phyloP scores from a whole-genome alignment of 1,284 basidiomycete genomes.

The Cutaneotrichosporon sp. region DNA sequence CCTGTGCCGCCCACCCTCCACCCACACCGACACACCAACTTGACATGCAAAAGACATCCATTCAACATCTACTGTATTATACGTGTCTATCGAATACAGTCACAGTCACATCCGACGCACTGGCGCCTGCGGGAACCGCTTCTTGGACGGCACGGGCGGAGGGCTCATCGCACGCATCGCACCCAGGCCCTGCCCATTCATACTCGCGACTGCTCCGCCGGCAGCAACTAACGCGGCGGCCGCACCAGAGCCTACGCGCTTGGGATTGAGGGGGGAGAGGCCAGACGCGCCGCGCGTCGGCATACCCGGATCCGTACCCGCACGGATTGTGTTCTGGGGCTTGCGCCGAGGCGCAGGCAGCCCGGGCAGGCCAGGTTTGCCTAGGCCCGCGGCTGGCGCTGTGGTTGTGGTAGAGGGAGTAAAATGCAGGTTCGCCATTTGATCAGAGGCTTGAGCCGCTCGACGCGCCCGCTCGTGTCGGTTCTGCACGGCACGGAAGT shows the following conservation, averaged over 20 bases:
- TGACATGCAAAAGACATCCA: background rate
- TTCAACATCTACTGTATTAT: background rate
- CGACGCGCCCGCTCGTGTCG: conserved; percentile 83
- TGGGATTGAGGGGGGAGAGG: conserved; percentile 49
- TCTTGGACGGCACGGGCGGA: conserved; percentile 13
- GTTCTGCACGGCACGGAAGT: conserved; percentile 75
- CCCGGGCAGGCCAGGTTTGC: conserved; percentile 15
- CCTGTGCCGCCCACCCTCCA: background rate
- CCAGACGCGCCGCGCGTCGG: conserved; percentile 23
- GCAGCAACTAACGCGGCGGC: conserved; percentile 30
- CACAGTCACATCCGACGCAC: background rate
- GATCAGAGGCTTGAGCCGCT: conserved; percentile 44
- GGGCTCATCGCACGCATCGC: conserved; percentile 41
- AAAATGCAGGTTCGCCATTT: conserved; percentile 35
- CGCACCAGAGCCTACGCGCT: conserved; percentile 29
- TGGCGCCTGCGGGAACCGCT: conserved; percentile 8
- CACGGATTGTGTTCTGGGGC: conserved; percentile 16
- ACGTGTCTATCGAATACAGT: conserved; percentile 2
- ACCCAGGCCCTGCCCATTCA: conserved; percentile 42
- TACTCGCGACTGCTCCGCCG: conserved; percentile 49
- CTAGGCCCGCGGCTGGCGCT: conserved; percentile 26
- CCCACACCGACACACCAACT: too few relatives aligned
- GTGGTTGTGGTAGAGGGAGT: conserved; percentile 44
- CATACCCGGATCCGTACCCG: conserved; percentile 1
- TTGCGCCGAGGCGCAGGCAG: conserved; percentile 21